Evolutionary conservation across 2,329 filamentous ascomycete species (phyloP), one percentile per base, ranked within the genome.

Genomic region (Microdochium bolleyi): DNA sequence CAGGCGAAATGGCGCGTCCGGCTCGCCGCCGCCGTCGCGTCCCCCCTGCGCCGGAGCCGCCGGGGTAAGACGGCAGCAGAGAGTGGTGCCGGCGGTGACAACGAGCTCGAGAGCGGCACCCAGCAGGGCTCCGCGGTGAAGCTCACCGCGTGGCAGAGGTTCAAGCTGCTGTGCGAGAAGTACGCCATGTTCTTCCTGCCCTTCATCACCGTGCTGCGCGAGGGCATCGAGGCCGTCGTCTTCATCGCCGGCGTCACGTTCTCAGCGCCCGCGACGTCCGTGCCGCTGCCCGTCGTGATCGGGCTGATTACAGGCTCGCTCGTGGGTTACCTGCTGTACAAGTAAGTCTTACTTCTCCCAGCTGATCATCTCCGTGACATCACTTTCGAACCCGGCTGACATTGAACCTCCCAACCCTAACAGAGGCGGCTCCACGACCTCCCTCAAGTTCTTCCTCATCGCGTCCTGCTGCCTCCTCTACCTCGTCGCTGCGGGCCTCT

Each of bases 221-320:
- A 95, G 67, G 91, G 90, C 2, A 80, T 95, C 25, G 91, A 96
- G 67, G 89, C 87, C 0, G 85, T 95, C 34, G 80, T 95, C 24
- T 95, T 95, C 67, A 83, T 95, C 51, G 89, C 88, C n/a, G 91
- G 90, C 21, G 90, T 96, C 3, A 86, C 87, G 2, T 83, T 95
- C 52, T 82, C 84, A 1, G 75, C 87, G 3, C 88, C 89, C 0
- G 89, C 88, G 2, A 82, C 79, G 5, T 78, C 90, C 0, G 88
- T 95, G 51, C 90, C 91, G 2, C 71, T 95, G 4, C 83, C 91
- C 0, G 87, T 91, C 2, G 70, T 95, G 21, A 77, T 83, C 19
- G 91, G 90, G 1, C 68, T 95, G 16, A 62, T 79, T 3, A 85
- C 84, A 16, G 91, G 90, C 1, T 65, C 70, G 13, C 50, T 81